Evolutionary conservation across 331 rosid genomes (phyloP).

Genomic region (Acacia pycnantha): DNA sequence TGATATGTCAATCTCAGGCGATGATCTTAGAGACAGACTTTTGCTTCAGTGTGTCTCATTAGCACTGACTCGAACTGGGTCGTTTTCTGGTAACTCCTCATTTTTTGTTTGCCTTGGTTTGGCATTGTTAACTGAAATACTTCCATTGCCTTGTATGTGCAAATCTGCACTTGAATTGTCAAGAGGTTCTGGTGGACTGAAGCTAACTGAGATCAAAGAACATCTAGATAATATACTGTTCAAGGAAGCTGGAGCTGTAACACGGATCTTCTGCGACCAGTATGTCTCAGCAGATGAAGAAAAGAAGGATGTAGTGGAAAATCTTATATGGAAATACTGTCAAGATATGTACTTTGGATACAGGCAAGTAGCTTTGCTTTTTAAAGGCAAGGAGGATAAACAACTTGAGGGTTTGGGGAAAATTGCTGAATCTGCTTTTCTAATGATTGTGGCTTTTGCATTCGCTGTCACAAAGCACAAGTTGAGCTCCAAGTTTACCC

Average conservation of each 20-base stretch:
- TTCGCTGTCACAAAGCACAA: slow-evolving; percentile 78
- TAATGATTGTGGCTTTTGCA: slow-evolving; percentile 87
- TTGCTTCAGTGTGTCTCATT: slow-evolving; percentile 62
- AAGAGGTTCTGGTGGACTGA: slow-evolving; percentile 30
- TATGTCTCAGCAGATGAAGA: slow-evolving; percentile 68
- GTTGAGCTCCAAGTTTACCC: slow-evolving; percentile 49
- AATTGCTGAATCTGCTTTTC: slow-evolving; percentile 84
- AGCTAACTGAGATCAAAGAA: slow-evolving; percentile 52
- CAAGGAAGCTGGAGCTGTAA: slow-evolving; percentile 82
- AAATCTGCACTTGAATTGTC: slow-evolving; percentile 38
- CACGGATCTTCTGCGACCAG: slow-evolving; percentile 69
- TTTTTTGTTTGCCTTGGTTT: slow-evolving; percentile 59
- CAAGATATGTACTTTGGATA: slow-evolving; percentile 61
- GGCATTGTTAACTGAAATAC: slow-evolving; percentile 67
- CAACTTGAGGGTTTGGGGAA: slow-evolving; percentile 62
- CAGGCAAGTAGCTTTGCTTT: slow-evolving; percentile 54
- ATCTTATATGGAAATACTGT: slow-evolving; percentile 79
- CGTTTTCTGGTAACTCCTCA: slow-evolving; percentile 54
- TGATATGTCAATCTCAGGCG: neutral
- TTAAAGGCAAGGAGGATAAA: slow-evolving; percentile 52
- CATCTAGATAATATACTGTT: slow-evolving; percentile 59
- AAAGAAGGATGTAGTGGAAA: slow-evolving; percentile 61
- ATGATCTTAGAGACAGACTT: slow-evolving; percentile 42
- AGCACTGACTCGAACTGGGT: slow-evolving; percentile 66
- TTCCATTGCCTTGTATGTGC: slow-evolving; percentile 67